Percentiles rank a stretch among this genome's conserved stretches.
Conservation (phyloP, 2,329 filamentous ascomycete genomes). For the Nemania bipapillata region DNA sequence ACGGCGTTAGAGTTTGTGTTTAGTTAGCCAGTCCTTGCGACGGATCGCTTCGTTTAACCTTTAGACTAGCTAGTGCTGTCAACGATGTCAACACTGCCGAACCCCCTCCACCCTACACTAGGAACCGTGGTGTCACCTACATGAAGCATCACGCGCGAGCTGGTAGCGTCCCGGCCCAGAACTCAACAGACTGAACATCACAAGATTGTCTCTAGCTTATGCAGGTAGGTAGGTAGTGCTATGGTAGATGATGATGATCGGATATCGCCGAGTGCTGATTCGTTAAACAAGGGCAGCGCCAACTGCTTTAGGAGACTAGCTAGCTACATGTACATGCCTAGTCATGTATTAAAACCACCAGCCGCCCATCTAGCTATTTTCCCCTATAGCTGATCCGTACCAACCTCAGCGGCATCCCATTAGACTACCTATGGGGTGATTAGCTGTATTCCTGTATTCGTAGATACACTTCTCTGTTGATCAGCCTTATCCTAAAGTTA, state of each 20-base stretch:
- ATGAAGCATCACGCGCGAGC: not conserved
- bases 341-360: not conserved
- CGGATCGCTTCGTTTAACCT: not conserved
- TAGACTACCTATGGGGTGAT: too few species aligned
- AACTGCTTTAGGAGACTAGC: too few species aligned
- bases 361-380: not conserved
- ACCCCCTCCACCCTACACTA: not conserved
- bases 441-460: too few species aligned
- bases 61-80: constrained; percentile 13
- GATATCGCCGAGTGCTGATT: not conserved
- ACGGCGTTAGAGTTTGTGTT: constrained; percentile 1
- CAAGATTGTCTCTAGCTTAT: not conserved
- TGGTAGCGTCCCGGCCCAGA: not conserved
- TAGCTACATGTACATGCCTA: too few species aligned
- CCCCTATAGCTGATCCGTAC: not conserved
- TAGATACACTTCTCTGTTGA: not conserved
- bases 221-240: too few species aligned
- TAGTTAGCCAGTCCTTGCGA: not conserved
- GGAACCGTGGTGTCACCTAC: not conserved
- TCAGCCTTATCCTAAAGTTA: not conserved
- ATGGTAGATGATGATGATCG: not conserved
- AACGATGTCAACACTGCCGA: constrained; percentile 5
- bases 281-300: not conserved
- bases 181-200: not conserved
- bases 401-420: too few species aligned